Base-by-base conservation (phyloP, 352 stramenopile species). In the Phytophthora citrophthora region DNA sequence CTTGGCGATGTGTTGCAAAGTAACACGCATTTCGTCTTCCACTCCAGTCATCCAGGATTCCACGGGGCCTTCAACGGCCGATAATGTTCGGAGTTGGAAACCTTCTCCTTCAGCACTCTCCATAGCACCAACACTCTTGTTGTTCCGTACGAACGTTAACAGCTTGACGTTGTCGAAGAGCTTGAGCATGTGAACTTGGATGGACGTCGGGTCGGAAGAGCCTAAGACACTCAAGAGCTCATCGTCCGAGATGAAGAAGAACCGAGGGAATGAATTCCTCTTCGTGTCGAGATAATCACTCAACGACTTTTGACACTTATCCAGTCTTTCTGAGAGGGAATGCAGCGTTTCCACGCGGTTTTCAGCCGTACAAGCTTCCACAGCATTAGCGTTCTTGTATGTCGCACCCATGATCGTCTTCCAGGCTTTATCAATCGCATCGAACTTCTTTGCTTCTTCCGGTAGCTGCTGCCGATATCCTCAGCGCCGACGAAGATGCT, bases 221-320 rank as follows among this genome's bases (percentile, higher is more conserved):
- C 93, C 93, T 2, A 98, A 73, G 18, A 98, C 91, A 48, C 84
- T 96, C 12, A 98, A 72, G 4, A 98, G 57, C 43, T 98, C 93
- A 54, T 98, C 93, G 50, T 98, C 91, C 0, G 93, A 98, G 59
- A 98, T 98, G 75, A 98, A 98, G 72, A 97, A 98, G 55, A 98
- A 98, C 3, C 93, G 83, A 7, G 93, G 89, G 64, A 98, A 98
- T 6, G 91, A 84, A 55, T 97, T 97, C 13, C 90, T 74, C 52
- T 97, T 97, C 16, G 86, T 96, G 48, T 97, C 88, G 2, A 97
- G 69, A 57, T 96, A 97, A 61, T 97, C 90, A 54, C 88, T 96
- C 7, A 97, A 72, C 4, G 82, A 94, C 55, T 97, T 97, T 36
- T 97, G 91, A 62, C 90, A 97, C 52, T 93, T 91, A 52, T 97